Evolutionary conservation across 2,329 filamentous ascomycete species (phyloP).

Genomic region (Alternaria tenuissima): DNA sequence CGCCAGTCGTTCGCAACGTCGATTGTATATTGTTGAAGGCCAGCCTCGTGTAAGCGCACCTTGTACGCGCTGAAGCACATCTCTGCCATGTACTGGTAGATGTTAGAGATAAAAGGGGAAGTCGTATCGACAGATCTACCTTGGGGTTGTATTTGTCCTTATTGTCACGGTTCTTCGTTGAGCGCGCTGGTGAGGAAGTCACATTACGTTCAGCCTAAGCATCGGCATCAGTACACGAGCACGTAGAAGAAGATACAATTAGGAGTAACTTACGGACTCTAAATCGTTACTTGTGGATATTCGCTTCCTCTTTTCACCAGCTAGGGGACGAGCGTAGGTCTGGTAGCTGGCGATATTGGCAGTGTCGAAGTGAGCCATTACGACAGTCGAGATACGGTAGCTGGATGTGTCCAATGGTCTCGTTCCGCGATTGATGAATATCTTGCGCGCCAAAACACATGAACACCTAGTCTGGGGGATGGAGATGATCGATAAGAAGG

Average conservation of each 20-base stretch:
- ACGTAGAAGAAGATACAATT: not conserved
- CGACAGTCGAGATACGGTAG: not conserved
- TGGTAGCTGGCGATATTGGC: not conserved
- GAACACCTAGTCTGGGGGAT: not conserved
- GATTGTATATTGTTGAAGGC: not conserved
- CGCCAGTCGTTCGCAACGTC: slow-evolving; percentile 5
- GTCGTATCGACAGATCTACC: not conserved
- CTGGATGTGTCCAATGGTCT: not conserved
- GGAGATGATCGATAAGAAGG: not conserved
- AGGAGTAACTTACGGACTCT: not conserved
- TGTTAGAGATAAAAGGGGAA: not conserved
- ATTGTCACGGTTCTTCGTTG: not conserved
- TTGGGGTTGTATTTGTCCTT: slow-evolving; percentile 11
- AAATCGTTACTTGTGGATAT: not conserved
- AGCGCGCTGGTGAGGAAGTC: not conserved
- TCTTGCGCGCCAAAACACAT: not conserved
- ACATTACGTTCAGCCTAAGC: not conserved
- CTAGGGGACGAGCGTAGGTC: not conserved
- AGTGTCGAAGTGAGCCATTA: not conserved
- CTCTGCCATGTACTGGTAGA: slow-evolving; percentile 11
- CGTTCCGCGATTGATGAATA: not conserved
- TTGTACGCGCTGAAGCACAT: slow-evolving; percentile 10
- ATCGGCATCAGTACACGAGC: not conserved
- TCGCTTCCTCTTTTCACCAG: slow-evolving; percentile 10
- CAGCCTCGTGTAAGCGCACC: not conserved